phyloP scores from a whole-genome alignment of 129 eudicot species.

The Ambrosia trifida region DNA sequence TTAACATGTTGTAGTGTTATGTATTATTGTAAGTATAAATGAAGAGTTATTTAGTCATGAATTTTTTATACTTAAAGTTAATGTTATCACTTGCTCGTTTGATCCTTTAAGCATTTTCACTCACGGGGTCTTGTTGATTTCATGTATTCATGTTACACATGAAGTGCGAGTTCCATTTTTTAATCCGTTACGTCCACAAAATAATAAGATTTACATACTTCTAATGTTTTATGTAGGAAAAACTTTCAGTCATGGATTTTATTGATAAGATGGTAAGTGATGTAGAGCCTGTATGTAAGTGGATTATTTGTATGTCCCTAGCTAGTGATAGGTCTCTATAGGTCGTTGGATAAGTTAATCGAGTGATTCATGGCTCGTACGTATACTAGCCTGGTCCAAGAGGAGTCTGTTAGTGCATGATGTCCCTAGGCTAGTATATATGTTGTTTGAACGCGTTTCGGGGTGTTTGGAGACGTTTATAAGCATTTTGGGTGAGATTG shows the following conservation, averaged over 20 bases:
- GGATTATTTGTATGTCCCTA: too few relatives aligned
- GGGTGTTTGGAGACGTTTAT: too few relatives aligned
- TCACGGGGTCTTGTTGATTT: background rate
- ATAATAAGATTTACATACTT: slow-evolving; percentile 21
- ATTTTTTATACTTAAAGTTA: background rate
- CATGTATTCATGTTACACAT: too few relatives aligned
- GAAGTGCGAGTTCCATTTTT: background rate
- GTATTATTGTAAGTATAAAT: too few relatives aligned
- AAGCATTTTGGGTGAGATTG: too few relatives aligned
- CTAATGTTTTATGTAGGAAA: slow-evolving; percentile 70
- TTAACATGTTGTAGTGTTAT: background rate
- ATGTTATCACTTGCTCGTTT: background rate
- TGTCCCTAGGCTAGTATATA: too few relatives aligned
- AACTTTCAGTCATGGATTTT: slow-evolving; percentile 63
- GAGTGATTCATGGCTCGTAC: too few relatives aligned
- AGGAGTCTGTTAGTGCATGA: too few relatives aligned
- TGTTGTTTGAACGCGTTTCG: too few relatives aligned
- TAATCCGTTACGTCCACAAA: background rate
- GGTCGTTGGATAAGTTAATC: too few relatives aligned
- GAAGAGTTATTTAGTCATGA: background rate
- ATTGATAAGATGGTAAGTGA: slow-evolving; percentile 47
- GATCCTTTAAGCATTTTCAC: background rate
- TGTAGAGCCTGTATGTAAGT: slow-evolving; percentile 53
- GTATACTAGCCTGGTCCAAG: too few relatives aligned
- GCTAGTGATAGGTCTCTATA: too few relatives aligned